These are phyloP conservation scores for Cenococcum geophilum DNA, from an alignment of 495 filamentous ascomycete genomes.

Conservation along the genomic window DNA sequence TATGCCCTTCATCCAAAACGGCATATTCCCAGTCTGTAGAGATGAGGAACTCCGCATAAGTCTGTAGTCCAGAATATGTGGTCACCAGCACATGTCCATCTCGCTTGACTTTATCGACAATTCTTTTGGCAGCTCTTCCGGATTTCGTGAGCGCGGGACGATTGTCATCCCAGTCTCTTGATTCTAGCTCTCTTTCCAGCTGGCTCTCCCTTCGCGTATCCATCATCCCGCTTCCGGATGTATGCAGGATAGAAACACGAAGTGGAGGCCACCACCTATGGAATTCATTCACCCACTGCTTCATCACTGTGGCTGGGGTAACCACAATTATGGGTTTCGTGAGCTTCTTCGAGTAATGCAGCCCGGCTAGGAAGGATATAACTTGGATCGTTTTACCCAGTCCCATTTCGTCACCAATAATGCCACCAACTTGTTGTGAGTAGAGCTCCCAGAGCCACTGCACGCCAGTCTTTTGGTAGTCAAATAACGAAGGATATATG, in stretches of 20 bases:
- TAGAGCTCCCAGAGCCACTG: slow-evolving; percentile 97
- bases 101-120: slow-evolving; percentile 75
- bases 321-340: slow-evolving; percentile 82
- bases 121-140: slow-evolving; percentile 61
- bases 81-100: slow-evolving; percentile 91
- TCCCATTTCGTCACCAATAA: slow-evolving; percentile 97
- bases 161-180: slow-evolving; percentile 37
- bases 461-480: slow-evolving; percentile 92
- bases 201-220: slow-evolving; percentile 63
- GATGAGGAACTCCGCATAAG: slow-evolving; percentile 71
- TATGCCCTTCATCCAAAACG: slow-evolving; percentile 94
- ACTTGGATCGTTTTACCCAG: slow-evolving; percentile 93
- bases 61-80: slow-evolving; percentile 88
- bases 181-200: slow-evolving; percentile 62
- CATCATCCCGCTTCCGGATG: slow-evolving; percentile 92
- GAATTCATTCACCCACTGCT: slow-evolving; percentile 97
- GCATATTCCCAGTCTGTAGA: slow-evolving; percentile 86
- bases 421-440: slow-evolving; percentile 80
- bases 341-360: slow-evolving; percentile 83
- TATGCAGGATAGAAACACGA: slow-evolving; percentile 88
- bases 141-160: slow-evolving; percentile 44
- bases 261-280: slow-evolving; percentile 97
- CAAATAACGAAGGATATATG: slow-evolving; percentile 81
- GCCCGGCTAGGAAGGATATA: slow-evolving; percentile 81
- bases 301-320: slow-evolving; percentile 86